These are phyloP conservation scores for Leccinum incarnatum DNA, from an alignment of 768 basidiomycete genomes.

Conservation along the genomic window DNA sequence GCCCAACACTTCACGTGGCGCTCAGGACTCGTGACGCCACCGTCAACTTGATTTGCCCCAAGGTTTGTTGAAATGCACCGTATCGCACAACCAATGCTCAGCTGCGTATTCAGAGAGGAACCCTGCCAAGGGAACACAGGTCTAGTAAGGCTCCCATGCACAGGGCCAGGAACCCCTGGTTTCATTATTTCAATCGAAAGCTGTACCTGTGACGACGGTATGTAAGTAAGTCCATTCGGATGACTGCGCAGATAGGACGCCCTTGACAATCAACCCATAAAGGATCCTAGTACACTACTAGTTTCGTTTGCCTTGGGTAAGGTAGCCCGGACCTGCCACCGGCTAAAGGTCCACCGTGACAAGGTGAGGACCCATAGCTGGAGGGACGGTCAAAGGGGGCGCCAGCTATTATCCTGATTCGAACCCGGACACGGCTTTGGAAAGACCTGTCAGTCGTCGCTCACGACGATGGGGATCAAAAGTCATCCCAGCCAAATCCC, in stretches of 20 bases:
- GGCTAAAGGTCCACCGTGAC: not conserved
- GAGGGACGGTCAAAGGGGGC: too few relatives aligned
- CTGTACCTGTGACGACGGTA: not conserved
- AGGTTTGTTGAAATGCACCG: too few relatives aligned
- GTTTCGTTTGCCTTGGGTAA: not conserved
- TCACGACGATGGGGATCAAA: too few relatives aligned
- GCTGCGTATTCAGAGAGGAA: not conserved
- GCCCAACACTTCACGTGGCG: not conserved
- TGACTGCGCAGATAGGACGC: not conserved
- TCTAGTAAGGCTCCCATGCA: not conserved
- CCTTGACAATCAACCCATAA: not conserved
- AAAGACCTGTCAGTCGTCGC: not conserved
- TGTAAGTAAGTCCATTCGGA: too few relatives aligned
- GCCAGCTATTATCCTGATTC: too few relatives aligned
- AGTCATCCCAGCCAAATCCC: too few relatives aligned
- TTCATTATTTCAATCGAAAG: not conserved
- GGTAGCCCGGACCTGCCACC: not conserved
- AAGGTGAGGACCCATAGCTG: not conserved
- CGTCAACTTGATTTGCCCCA: too few relatives aligned
- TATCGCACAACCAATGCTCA: too few relatives aligned
- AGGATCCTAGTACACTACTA: not conserved
- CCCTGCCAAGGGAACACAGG: not conserved
- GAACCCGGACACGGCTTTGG: not conserved
- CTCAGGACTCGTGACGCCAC: not conserved
- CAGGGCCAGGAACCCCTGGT: not conserved